A percentile compares a stretch with the other conserved stretches of the same genome.
Evolutionary conservation across 2,329 filamentous ascomycete species (phyloP).

Genomic region (Phoma sp.): DNA sequence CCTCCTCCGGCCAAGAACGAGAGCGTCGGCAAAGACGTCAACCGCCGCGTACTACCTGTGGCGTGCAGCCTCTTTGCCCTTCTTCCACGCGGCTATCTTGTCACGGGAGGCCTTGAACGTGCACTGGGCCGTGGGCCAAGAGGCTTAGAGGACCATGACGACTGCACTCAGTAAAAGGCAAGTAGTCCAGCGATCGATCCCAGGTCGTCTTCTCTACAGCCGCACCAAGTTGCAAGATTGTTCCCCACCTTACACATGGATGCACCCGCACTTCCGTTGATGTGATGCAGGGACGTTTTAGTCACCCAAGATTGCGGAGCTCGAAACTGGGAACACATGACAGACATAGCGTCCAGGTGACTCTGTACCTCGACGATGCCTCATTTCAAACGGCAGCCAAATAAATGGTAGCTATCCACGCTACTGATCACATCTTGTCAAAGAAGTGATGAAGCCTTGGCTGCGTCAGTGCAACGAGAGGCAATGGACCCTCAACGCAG

Average conservation of each 20-base stretch:
- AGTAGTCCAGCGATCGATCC: not conserved
- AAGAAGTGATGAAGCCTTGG: not conserved
- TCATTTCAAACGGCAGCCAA: not conserved
- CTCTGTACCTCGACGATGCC: not conserved
- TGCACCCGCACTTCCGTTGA: slow-evolving; percentile 16
- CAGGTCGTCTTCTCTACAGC: not conserved
- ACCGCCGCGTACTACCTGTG: slow-evolving; percentile 34
- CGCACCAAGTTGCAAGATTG: not conserved
- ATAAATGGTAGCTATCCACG: too few relatives aligned
- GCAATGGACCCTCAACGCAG: not conserved
- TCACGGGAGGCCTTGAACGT: slow-evolving; percentile 2
- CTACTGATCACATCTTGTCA: not conserved
- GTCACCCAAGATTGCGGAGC: slow-evolving; percentile 11
- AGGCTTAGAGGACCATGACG: slow-evolving; percentile 3
- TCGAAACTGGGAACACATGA: not conserved
- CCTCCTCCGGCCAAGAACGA: slow-evolving; percentile 33
- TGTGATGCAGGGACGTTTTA: slow-evolving; percentile 23
- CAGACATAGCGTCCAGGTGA: slow-evolving; percentile 10
- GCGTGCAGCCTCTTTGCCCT: slow-evolving; percentile 6
- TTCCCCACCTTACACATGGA: slow-evolving; percentile 14
- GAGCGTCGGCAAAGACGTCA: slow-evolving; percentile 27
- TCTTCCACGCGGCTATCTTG: slow-evolving; percentile 5
- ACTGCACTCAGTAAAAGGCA: not conserved
- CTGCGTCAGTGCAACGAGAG: not conserved
- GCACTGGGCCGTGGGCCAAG: slow-evolving; percentile 1